Evolutionary conservation across 345 rosid genomes (phyloP).

Genomic region (Citrus trifoliata): DNA sequence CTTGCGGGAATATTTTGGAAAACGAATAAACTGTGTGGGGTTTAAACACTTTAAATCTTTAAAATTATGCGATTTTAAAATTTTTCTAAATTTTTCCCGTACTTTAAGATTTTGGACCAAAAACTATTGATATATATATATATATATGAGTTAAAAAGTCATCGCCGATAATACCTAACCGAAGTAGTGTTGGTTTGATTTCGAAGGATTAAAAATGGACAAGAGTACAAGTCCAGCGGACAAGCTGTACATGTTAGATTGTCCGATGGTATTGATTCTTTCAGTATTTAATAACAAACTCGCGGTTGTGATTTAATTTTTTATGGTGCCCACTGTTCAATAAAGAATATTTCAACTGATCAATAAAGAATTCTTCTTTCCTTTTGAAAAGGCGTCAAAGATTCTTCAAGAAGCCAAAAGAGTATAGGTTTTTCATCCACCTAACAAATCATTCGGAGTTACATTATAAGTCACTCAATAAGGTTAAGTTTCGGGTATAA

Average conservation of each 20-base stretch:
- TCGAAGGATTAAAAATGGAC: neutral
- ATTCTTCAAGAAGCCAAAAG: neutral
- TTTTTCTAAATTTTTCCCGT: too few relatives aligned
- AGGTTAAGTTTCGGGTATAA: neutral
- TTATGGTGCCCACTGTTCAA: too few relatives aligned
- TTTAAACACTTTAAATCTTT: too few relatives aligned
- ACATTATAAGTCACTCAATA: constrained; percentile 1
- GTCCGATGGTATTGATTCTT: neutral
- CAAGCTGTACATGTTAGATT: neutral
- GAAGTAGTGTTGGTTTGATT: neutral
- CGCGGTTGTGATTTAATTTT: too few relatives aligned
- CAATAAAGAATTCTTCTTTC: neutral
- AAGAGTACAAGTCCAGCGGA: neutral
- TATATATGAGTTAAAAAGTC: neutral
- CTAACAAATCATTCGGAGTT: neutral
- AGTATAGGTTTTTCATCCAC: neutral
- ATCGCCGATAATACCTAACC: neutral
- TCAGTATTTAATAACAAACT: neutral
- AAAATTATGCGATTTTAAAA: too few relatives aligned
- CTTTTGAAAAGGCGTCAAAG: neutral
- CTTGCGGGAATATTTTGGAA: too few relatives aligned
- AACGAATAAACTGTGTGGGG: too few relatives aligned
- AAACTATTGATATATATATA: neutral
- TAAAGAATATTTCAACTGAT: too few relatives aligned
- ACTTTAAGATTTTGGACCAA: too few relatives aligned